phyloP scores from a whole-genome alignment of 75 land plant species.

The Picea sitchensis region DNA sequence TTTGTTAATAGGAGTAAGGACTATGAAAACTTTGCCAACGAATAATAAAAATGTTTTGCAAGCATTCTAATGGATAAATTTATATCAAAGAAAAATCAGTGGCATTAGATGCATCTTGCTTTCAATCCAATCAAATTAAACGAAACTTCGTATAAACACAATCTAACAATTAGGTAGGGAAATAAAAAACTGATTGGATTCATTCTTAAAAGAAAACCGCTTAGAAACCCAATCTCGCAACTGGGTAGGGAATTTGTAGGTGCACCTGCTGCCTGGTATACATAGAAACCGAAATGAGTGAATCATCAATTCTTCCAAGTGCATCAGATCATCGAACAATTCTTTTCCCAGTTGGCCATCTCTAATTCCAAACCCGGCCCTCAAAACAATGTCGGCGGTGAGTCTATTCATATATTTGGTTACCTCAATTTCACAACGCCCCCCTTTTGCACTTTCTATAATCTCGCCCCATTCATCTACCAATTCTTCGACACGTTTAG shows the following conservation, averaged over 20 bases:
- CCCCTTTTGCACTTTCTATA: not conserved
- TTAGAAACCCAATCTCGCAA: too few relatives aligned
- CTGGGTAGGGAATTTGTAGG: not conserved
- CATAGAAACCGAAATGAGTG: constrained; percentile 17
- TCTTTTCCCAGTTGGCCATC: constrained; percentile 24
- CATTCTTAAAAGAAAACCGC: too few relatives aligned
- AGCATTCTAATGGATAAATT: too few relatives aligned
- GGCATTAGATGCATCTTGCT: too few relatives aligned
- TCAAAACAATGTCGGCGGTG: constrained; percentile 27
- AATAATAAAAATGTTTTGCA: too few relatives aligned
- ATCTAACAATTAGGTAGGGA: too few relatives aligned
- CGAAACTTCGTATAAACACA: too few relatives aligned
- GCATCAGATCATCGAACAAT: constrained; percentile 18
- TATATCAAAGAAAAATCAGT: too few relatives aligned
- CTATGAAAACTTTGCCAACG: too few relatives aligned
- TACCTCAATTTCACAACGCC: constrained; percentile 17
- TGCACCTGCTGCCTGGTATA: constrained; percentile 31
- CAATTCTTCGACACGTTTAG: not conserved
- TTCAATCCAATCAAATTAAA: too few relatives aligned
- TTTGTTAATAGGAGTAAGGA: too few relatives aligned
- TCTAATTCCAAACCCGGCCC: constrained; percentile 31
- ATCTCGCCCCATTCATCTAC: not conserved
- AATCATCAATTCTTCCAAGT: constrained; percentile 13
- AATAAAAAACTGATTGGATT: too few relatives aligned
- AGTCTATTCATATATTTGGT: constrained; percentile 8